Base-by-base conservation (phyloP, 176 grass and related monocot genomes). In the Musa schizocarpa region DNA sequence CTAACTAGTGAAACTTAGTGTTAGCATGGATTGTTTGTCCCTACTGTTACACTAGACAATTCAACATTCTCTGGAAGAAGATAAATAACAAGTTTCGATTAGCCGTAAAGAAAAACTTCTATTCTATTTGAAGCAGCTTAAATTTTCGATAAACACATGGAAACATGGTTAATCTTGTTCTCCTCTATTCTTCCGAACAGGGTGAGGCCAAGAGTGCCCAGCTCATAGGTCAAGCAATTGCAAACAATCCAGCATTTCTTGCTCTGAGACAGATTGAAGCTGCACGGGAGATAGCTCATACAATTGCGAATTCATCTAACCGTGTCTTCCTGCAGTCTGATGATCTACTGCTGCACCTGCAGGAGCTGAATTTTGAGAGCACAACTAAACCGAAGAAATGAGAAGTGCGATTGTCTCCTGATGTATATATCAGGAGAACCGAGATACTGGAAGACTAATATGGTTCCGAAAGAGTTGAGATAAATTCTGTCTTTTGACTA, bases 181-280 rank as follows among this genome's bases (percentile, higher is more conserved):
- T 11, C 72, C 27, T 9, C 34, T 43, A 43, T 25, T 9, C 78
- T 21, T 67, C 24, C 73, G 16, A 68, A 85, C 83, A 96, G 93
- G 93, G 89, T 79, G 87, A 96, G 74, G 89, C 89, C 13, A 96
- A 96, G 81, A 92, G 89, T 88, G 93, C 89, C n/a, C 79, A 96
- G 83, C 81, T 96, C 73, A 92, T 96, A 51, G 93, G 89, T 11
- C 53, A 90, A 57, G 89, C 93, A 21, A 90, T 96, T n/a, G 53
- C 87, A 53, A 92, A 79, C 76, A 96, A 90, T 73, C 93, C 87
- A 0, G 93, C 93, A 56, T 96, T 92, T 66, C 25, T 96, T 12
- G 85, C 89, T 5, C 78, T 96, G 14, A 80, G 93, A 17, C 83
- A 88, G 76, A 96, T 96, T 69, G 89, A 96, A 83, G 89, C 92